Base-by-base conservation (phyloP, 495 filamentous ascomycete species). In the Xanthoparmelia taractica region DNA sequence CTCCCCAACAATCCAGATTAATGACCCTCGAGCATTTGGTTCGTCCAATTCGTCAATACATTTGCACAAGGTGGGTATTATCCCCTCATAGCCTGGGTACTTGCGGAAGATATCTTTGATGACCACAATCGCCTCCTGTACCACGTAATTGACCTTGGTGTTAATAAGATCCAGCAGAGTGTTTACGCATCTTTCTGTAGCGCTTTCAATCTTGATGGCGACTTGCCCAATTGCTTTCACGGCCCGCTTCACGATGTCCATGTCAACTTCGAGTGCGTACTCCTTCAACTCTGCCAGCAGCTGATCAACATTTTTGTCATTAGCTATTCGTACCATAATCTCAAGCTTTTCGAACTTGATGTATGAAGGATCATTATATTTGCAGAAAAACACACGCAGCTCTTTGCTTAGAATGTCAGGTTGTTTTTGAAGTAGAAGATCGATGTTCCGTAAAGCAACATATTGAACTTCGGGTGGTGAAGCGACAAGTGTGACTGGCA, bases 301-400 rank as follows among this genome's bases (percentile, higher is more conserved):
- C 71, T 97, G 95, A 66, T 98, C 94, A 48, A 94, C 90, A 69
- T 97, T 98, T 71, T 89, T 90, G 64, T 96, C 91, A 75, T 96
- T 98, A 57, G 94, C 92, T 85, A 98, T 97, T 74, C 95, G 87
- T 20, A 98, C 92, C 94, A 98, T 97, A 63, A 97, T 97, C 70
- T 98, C 94, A 54, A 98, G 85, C 65, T 98, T 98, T 74, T 96
- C 87, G 37, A 98, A 84, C 72, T 98, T 98, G 74, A 98, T 88
- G 70, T 98, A 98, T 20, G 90, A 91, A 2, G 94, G 94, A 71
- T 98, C 94, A 73, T 98, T 97, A 78, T 98, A 98, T 78, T 98
- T 98, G 86, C 94, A 98, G 78, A 97, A 98, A 78, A 98, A 98
- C 3, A 98, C 94, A 56, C 94, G 86, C 58, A 98, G 86, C 75